A percentile compares a stretch with the other conserved stretches of the same genome.
These are phyloP conservation scores for Vitis hybrid DNA, from an alignment of 177 flowering plant genomes.

Conservation along the genomic window DNA sequence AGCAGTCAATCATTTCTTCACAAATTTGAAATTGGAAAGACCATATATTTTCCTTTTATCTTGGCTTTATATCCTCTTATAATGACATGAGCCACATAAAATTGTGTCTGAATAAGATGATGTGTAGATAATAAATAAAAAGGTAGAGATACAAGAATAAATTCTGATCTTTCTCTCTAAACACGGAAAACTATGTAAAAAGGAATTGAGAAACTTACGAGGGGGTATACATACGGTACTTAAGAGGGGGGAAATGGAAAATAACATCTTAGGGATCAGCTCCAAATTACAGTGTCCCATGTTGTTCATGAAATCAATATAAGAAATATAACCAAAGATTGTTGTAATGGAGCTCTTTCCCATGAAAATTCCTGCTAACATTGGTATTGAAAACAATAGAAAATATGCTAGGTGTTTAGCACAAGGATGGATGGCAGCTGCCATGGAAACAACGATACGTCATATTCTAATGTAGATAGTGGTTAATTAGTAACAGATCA, in stretches of 20 bases:
- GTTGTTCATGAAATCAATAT: conserved; percentile 59
- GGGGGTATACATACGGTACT: conserved; percentile 40
- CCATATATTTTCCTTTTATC: no score
- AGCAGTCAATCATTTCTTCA: no score
- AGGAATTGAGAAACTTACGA: conserved; percentile 39
- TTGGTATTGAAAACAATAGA: conserved; percentile 42
- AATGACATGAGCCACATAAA: no score
- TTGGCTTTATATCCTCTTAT: no score
- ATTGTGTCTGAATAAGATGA: no score
- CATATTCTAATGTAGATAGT: not conserved
- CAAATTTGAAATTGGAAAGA: not conserved
- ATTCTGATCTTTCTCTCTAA: no score
- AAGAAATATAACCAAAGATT: conserved; percentile 32
- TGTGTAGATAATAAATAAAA: no score
- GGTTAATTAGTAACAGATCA: conserved; percentile 2
- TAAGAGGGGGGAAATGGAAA: no score
- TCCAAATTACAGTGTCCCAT: conserved; percentile 74
- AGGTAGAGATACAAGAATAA: no score
- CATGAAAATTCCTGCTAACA: conserved; percentile 16
- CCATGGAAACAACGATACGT: not conserved
- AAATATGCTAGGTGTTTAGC: conserved; percentile 52
- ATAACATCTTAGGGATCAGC: conserved; percentile 36
- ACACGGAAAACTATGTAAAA: no score
- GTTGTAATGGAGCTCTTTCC: conserved; percentile 29
- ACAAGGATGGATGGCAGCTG: conserved; percentile 69